Conservation (phyloP, 371 early-diverging fungal genomes). For the Zopfochytrium polystomum region DNA sequence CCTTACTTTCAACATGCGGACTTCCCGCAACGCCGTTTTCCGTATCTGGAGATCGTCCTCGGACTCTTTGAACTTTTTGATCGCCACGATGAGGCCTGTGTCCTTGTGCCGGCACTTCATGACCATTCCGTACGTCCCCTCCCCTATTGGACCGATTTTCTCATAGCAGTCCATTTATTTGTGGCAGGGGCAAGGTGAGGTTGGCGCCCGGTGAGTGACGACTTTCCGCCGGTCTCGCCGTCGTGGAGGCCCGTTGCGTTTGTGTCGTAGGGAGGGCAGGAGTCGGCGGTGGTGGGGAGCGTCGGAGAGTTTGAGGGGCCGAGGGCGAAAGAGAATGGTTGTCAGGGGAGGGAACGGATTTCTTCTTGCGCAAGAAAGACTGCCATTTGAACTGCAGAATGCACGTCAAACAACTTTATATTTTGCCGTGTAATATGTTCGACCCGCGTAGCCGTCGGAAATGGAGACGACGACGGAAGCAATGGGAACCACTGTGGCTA, state of each 20-base stretch:
- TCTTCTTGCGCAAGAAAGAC: no score
- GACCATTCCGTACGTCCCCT: constrained; percentile 70
- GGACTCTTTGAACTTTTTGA: constrained; percentile 56
- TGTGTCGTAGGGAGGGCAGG: neutral
- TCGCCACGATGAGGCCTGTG: constrained; percentile 50
- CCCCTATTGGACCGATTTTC: constrained; percentile 59
- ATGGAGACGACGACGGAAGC: no score
- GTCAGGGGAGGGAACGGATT: no score
- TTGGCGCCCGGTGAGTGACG: constrained; percentile 1
- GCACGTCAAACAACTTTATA: no score
- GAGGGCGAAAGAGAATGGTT: no score
- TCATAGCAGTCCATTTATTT: constrained; percentile 49
- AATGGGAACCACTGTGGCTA: no score
- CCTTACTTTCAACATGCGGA: constrained; percentile 58
- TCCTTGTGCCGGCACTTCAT: constrained; percentile 61
- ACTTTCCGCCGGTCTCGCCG: constrained; percentile 2
- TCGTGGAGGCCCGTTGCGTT: neutral
- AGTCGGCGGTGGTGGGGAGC: neutral
- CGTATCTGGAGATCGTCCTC: constrained; percentile 59
- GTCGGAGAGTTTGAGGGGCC: no score
- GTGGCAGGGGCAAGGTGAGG: neutral
- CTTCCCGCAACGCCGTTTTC: constrained; percentile 64
- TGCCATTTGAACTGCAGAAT: no score
- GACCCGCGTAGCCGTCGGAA: no score
- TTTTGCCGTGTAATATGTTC: no score